Percentiles rank a stretch among this genome's conserved stretches.
Evolutionary conservation across 2,329 filamentous ascomycete species (phyloP).

Genomic region (Epichloe amarillans): DNA sequence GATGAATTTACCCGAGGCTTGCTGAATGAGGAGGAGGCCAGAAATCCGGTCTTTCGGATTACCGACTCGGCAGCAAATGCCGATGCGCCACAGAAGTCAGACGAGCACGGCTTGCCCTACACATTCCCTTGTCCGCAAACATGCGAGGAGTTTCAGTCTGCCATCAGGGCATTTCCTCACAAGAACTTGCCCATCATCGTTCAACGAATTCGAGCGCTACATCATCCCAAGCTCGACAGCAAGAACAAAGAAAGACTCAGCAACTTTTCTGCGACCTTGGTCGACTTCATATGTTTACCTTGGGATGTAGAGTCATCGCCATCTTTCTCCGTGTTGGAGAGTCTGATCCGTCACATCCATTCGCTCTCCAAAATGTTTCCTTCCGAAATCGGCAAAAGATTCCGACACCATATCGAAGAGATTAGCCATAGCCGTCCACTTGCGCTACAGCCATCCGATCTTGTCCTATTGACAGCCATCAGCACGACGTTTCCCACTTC

Average conservation of each 20-base stretch:
- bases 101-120: constrained; percentile 55
- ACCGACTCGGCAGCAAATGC: constrained; percentile 29
- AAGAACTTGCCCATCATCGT: constrained; percentile 64
- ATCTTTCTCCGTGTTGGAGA: constrained; percentile 60
- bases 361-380: constrained; percentile 82
- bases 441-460: constrained; percentile 51
- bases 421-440: constrained; percentile 36
- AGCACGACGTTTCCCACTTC: constrained; percentile 83
- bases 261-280: constrained; percentile 50
- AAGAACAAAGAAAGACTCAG: constrained; percentile 75
- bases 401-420: constrained; percentile 58
- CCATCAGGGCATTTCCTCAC: constrained; percentile 46
- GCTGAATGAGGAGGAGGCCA: constrained; percentile 43
- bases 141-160: constrained; percentile 59
- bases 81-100: constrained; percentile 21
- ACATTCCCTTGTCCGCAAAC: constrained; percentile 76
- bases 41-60: constrained; percentile 35
- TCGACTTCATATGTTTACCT: constrained; percentile 46
- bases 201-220: constrained; percentile 80
- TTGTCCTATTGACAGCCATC: constrained; percentile 73
- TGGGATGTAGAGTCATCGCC: constrained; percentile 31
- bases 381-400: constrained; percentile 61
- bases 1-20: constrained; percentile 63
- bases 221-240: constrained; percentile 74
- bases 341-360: constrained; percentile 76